phyloP scores from a whole-genome alignment of 768 basidiomycete species.

The Neoboletus magnificus region DNA sequence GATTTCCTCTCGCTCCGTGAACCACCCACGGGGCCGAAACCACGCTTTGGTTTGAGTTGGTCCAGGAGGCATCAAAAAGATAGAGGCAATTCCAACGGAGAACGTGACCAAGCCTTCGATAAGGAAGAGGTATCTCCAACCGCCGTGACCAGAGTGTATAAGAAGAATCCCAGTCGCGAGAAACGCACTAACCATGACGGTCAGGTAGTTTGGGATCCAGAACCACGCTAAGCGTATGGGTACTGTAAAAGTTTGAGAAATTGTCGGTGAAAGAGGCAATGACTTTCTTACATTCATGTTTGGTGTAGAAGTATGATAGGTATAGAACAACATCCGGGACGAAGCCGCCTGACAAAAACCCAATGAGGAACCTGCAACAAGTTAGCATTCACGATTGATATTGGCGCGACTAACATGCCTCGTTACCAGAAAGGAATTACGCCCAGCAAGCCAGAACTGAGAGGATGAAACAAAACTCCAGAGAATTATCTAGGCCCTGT shows the following conservation, averaged over 20 bases:
- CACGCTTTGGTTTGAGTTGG: conserved; percentile 55
- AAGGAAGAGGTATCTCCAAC: conserved; percentile 33
- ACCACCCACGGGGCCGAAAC: conserved; percentile 60
- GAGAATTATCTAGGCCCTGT: conserved; percentile 41
- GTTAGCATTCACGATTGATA: not conserved
- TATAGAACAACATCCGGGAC: conserved; percentile 44
- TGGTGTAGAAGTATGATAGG: conserved; percentile 1
- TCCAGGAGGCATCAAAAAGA: conserved; percentile 56
- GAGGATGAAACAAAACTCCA: conserved; percentile 56
- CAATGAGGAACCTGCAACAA: conserved; percentile 43
- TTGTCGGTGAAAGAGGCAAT: not conserved
- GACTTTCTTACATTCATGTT: not conserved
- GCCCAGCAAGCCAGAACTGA: conserved; percentile 58
- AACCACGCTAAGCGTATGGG: conserved; percentile 57
- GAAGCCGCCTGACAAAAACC: conserved; percentile 63
- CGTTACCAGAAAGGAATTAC: conserved; percentile 52
- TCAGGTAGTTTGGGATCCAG: conserved; percentile 58
- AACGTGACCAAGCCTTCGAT: conserved; percentile 45
- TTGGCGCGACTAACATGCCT: conserved; percentile 29
- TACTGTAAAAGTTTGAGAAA: not conserved
- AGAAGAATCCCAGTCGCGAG: conserved; percentile 59
- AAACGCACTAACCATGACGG: conserved; percentile 56
- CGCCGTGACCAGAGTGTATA: conserved; percentile 24
- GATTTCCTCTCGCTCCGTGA: conserved; percentile 53
- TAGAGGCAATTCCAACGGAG: conserved; percentile 47